A percentile compares a stretch with the other conserved stretches of the same genome.
Conservation (phyloP, 148 eudicot genomes). For the Rhododendron ferrugineum region DNA sequence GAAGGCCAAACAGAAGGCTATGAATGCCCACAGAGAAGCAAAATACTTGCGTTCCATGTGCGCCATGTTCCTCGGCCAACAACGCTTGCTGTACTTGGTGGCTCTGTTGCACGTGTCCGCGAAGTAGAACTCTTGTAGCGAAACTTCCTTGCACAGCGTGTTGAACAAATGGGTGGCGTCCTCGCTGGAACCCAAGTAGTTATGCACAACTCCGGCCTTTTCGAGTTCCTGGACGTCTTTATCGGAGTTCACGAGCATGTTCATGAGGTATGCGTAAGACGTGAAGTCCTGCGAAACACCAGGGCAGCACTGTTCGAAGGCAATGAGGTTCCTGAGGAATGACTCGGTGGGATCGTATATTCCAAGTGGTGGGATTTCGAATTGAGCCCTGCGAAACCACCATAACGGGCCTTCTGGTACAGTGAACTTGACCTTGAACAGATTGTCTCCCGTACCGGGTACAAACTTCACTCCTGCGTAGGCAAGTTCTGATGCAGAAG, state of each 20-base stretch:
- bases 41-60: neutral
- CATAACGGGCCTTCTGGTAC: neutral
- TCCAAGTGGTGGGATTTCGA: neutral
- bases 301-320: slow-evolving; percentile 2
- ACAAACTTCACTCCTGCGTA: neutral
- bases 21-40: neutral
- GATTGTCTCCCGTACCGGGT: neutral
- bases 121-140: neutral
- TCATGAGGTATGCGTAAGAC: neutral
- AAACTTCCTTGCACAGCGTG: neutral
- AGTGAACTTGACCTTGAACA: neutral
- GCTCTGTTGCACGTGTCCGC: too few species aligned
- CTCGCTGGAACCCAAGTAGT: neutral
- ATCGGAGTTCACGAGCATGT: neutral
- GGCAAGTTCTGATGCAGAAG: neutral
- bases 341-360: neutral
- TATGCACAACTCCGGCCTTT: neutral
- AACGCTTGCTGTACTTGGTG: neutral
- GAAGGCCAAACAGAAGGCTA: neutral
- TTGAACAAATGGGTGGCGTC: neutral
- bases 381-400: neutral
- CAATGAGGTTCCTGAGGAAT: neutral
- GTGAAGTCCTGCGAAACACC: neutral
- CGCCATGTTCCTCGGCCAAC: neutral
- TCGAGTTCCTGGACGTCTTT: neutral